phyloP scores from a whole-genome alignment of 148 eudicot genomes.

The Silene latifolia region DNA sequence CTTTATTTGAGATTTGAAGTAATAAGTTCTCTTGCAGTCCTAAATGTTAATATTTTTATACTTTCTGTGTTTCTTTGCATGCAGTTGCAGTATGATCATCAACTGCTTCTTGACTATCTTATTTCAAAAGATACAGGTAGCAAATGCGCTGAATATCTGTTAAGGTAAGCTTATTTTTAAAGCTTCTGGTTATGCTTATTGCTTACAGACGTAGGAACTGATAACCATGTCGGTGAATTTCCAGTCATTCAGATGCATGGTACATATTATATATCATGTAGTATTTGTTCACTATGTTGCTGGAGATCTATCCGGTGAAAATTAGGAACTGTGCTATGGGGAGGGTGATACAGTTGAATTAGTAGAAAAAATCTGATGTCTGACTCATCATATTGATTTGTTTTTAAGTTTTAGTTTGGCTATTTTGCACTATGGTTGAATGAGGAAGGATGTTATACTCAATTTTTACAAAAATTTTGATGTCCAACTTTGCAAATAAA shows the following conservation, averaged over 20 bases:
- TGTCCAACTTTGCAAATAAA: not conserved
- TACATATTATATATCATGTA: conserved; percentile 3
- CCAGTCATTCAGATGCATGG: not conserved
- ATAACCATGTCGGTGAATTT: not conserved
- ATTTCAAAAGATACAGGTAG: conserved; percentile 83
- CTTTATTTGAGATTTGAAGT: not conserved
- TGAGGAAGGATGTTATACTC: not conserved
- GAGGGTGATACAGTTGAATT: not conserved
- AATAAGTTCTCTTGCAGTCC: not conserved
- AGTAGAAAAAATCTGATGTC: not conserved
- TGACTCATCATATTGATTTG: not conserved
- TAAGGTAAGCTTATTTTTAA: conserved; percentile 43
- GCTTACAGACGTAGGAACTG: not conserved
- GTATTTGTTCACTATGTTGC: not conserved
- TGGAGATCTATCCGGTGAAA: not conserved
- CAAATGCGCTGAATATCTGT: conserved; percentile 77
- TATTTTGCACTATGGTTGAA: too few species aligned
- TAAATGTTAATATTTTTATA: not conserved
- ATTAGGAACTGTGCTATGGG: not conserved
- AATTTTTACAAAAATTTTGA: not conserved
- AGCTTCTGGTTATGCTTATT: not conserved
- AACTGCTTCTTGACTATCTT: conserved; percentile 92
- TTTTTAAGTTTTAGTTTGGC: not conserved
- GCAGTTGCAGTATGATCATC: conserved; percentile 91
- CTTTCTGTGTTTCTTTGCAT: conserved; percentile 15